Conservation (phyloP, 371 early-diverging fungal species). For the Rhizomucor miehei region DNA sequence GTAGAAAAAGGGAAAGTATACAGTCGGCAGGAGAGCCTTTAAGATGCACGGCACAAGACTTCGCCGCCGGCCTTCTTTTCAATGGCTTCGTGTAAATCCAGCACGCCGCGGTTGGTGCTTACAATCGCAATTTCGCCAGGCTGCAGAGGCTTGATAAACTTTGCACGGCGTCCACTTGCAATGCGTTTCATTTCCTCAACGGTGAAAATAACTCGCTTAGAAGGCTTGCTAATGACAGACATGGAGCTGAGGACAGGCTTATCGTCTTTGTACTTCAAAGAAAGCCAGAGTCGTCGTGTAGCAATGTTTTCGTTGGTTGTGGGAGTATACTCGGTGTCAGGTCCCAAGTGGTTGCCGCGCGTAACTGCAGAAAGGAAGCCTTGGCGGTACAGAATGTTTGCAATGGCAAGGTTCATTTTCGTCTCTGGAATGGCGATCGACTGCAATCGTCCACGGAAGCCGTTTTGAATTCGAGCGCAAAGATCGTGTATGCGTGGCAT, state of each 20-base stretch:
- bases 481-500: conserved; percentile 89
- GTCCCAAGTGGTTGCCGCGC: conserved; percentile 78
- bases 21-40: background rate
- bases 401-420: conserved; percentile 84
- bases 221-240: conserved; percentile 78
- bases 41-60: conserved; percentile 75
- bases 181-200: conserved; percentile 77
- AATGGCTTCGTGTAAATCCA: conserved; percentile 91
- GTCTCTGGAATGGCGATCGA: conserved; percentile 88
- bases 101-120: conserved; percentile 84
- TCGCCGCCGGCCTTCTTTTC: conserved; percentile 85
- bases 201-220: conserved; percentile 76
- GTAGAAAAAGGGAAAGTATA: background rate
- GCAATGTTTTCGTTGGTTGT: conserved; percentile 85
- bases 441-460: conserved; percentile 78
- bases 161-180: conserved; percentile 67
- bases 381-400: conserved; percentile 86
- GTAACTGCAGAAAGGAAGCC: conserved; percentile 84
- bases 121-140: conserved; percentile 93
- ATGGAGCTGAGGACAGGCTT: conserved; percentile 75
- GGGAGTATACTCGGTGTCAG: conserved; percentile 67
- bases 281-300: conserved; percentile 87
- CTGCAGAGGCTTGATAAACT: conserved; percentile 76
- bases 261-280: conserved; percentile 90
- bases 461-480: conserved; percentile 91